phyloP scores from a whole-genome alignment of 129 eudicot genomes.

The Pulicaria dysenterica region DNA sequence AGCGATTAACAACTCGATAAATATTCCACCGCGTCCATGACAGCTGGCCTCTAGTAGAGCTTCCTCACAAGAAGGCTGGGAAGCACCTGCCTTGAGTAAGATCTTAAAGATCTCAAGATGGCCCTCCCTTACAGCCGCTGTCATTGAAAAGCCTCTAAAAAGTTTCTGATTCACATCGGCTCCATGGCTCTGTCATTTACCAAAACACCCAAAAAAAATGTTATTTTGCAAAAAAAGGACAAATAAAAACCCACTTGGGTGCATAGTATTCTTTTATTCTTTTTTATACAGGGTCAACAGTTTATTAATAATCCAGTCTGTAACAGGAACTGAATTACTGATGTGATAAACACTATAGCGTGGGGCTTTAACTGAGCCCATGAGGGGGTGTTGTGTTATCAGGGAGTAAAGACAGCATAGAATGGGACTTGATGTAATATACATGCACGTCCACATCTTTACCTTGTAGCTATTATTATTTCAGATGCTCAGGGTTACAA shows the following conservation, averaged over 20 bases:
- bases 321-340: conserved; percentile 19
- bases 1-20: conserved; percentile 66
- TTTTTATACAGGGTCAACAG: conserved; percentile 5
- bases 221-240: conserved; percentile 15
- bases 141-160: conserved; percentile 72
- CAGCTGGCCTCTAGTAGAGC: conserved; percentile 86
- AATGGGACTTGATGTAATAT: conserved; percentile 42
- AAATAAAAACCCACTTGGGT: conserved; percentile 24
- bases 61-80: conserved; percentile 91
- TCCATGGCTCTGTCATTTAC: conserved; percentile 64
- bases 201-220: conserved; percentile 18
- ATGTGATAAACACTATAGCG: conserved; percentile 32
- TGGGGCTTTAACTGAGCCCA: conserved; percentile 33
- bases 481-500: conserved; percentile 13
- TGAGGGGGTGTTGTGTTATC: conserved; percentile 28
- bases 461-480: neutral
- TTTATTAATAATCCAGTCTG: neutral
- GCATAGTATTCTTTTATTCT: conserved; percentile 21
- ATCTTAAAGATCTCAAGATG: conserved; percentile 79
- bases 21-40: conserved; percentile 62
- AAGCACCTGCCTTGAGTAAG: conserved; percentile 82
- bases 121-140: conserved; percentile 93
- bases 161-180: conserved; percentile 83
- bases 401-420: conserved; percentile 34
- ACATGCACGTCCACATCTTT: conserved; percentile 32